A percentile compares a stretch with the other conserved stretches of the same genome.
Conservation (phyloP, 75 land plant species). For the Picea sitchensis region DNA sequence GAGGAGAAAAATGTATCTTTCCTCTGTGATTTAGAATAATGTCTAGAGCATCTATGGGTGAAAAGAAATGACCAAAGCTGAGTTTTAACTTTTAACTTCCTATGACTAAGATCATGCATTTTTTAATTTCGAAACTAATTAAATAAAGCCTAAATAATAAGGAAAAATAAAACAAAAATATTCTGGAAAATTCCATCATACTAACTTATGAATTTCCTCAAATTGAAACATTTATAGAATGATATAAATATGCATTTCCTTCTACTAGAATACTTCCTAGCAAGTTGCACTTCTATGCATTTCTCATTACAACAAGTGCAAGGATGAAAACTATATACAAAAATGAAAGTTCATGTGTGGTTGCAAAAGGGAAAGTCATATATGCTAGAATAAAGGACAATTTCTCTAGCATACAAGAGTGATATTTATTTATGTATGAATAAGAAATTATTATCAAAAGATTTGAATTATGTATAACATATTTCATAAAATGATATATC, state of each 20-base stretch:
- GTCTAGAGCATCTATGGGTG: neutral
- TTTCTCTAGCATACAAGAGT: neutral
- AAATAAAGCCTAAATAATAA: neutral
- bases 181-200: neutral
- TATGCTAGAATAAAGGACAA: neutral
- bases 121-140: neutral
- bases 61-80: neutral
- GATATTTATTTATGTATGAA: neutral
- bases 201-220: neutral
- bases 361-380: neutral
- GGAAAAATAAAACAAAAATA: neutral
- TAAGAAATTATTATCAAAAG: neutral
- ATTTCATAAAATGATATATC: neutral
- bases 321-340: neutral
- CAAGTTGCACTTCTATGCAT: slow-evolving; percentile 5
- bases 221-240: neutral
- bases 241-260: neutral
- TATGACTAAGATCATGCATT: neutral
- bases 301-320: neutral
- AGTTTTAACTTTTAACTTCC: neutral
- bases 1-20: neutral
- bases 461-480: neutral
- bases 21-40: neutral
- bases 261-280: neutral
- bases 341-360: neutral